phyloP scores from a whole-genome alignment of 1,139 yeast genomes.

The Diutina pseudorugosa region DNA sequence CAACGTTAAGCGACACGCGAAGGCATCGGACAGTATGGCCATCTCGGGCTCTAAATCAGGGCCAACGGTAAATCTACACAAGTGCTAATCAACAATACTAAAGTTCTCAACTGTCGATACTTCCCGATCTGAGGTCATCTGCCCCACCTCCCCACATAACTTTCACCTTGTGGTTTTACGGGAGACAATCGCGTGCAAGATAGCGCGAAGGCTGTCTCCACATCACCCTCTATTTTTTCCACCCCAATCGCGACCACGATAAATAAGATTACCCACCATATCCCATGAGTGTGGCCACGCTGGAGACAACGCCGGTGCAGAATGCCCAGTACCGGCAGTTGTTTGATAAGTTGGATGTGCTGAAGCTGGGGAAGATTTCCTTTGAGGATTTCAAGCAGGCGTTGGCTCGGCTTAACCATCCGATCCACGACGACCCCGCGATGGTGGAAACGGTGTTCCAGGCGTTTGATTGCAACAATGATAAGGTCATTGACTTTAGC shows the following conservation, averaged over 20 bases:
- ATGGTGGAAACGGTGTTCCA: constrained; percentile 44
- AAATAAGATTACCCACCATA: neutral
- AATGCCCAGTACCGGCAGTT: constrained; percentile 12
- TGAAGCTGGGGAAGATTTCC: constrained; percentile 44
- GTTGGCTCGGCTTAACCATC: constrained; percentile 43
- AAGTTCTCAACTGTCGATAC: too few relatives aligned
- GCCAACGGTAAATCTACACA: too few relatives aligned
- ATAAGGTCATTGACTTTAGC: constrained; percentile 41
- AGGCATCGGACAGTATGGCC: neutral
- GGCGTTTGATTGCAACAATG: constrained; percentile 46
- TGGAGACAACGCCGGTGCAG: neutral
- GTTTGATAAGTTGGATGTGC: constrained; percentile 40
- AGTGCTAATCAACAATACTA: too few relatives aligned
- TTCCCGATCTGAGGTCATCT: too few relatives aligned
- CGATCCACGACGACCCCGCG: constrained; percentile 52
- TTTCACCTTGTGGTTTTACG: neutral
- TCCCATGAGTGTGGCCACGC: neutral
- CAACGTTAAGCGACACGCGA: neutral
- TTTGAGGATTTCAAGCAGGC: constrained; percentile 44
- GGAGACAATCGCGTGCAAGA: too few relatives aligned
- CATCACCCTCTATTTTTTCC: neutral
- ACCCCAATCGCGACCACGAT: neutral
- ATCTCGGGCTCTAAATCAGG: neutral
- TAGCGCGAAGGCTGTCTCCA: neutral
- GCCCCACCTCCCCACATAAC: too few relatives aligned